Conservation (phyloP, 805 yeast genomes). For the Cyberlindnera saturnus region DNA sequence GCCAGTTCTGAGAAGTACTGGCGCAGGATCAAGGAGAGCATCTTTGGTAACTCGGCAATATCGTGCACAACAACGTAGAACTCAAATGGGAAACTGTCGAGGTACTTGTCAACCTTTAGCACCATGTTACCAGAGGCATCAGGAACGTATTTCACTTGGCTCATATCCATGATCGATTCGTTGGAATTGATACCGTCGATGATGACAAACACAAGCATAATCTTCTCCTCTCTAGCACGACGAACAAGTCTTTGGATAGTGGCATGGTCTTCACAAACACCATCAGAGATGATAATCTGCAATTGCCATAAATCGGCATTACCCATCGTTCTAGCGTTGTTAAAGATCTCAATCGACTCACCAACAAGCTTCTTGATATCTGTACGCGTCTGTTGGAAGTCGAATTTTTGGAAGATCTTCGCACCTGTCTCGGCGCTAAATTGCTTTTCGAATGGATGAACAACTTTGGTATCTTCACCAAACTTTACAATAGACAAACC, state of each 20-base stretch:
- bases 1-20: conserved; percentile 84
- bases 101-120: conserved; percentile 73
- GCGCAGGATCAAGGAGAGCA: conserved; percentile 81
- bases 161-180: conserved; percentile 91
- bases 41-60: conserved; percentile 84
- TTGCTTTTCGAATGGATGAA: conserved; percentile 85
- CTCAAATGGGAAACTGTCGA: conserved; percentile 95
- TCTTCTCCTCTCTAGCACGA: conserved; percentile 82
- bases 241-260: conserved; percentile 79
- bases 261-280: conserved; percentile 94
- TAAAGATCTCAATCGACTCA: conserved; percentile 69
- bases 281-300: conserved; percentile 90
- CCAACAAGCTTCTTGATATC: conserved; percentile 71
- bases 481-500: conserved; percentile 85
- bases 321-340: conserved; percentile 42
- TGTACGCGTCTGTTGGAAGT: conserved; percentile 82
- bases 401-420: conserved; percentile 78
- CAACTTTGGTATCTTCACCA: conserved; percentile 77
- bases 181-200: conserved; percentile 83
- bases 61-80: conserved; percentile 91
- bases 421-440: conserved; percentile 83
- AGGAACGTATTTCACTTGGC: conserved; percentile 78
- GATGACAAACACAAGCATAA: conserved; percentile 92
- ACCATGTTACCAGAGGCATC: conserved; percentile 65
- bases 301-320: conserved; percentile 81